Percentiles rank a stretch among this genome's conserved stretches.
Conservation (phyloP, 345 rosid genomes). For the Garcia nutans region DNA sequence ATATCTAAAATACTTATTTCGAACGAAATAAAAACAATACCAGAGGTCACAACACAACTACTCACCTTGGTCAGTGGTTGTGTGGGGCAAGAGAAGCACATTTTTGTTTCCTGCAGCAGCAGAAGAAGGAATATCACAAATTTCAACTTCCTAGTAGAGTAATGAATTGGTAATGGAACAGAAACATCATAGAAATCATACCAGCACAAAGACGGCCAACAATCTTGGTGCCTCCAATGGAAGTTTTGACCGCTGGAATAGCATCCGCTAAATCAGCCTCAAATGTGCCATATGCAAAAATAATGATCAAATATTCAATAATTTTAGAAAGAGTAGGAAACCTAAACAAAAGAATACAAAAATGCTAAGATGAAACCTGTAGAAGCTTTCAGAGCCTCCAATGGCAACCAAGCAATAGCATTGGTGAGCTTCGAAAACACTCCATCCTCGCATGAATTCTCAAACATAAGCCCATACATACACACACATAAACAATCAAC, state of each 20-base stretch:
- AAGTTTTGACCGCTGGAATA: constrained; percentile 89
- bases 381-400: constrained; percentile 81
- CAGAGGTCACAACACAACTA: not conserved
- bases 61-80: constrained; percentile 93
- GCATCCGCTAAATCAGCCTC: constrained; percentile 85
- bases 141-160: not conserved
- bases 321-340: not conserved
- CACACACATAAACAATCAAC: not conserved
- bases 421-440: constrained; percentile 84
- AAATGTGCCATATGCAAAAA: constrained; percentile 45
- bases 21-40: not conserved
- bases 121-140: not conserved
- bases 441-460: constrained; percentile 80
- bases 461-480: constrained; percentile 61
- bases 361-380: constrained; percentile 50
- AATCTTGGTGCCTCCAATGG: constrained; percentile 77
- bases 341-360: too few relatives aligned
- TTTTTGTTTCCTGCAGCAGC: constrained; percentile 70
- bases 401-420: constrained; percentile 91
- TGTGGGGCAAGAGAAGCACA: constrained; percentile 94
- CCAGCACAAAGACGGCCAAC: constrained; percentile 91
- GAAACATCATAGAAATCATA: constrained; percentile 2
- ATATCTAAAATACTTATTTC: too few relatives aligned
- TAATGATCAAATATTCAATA: not conserved
- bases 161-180: not conserved